Conservation (phyloP, 805 yeast species). For the Candida rishiriensis region DNA sequence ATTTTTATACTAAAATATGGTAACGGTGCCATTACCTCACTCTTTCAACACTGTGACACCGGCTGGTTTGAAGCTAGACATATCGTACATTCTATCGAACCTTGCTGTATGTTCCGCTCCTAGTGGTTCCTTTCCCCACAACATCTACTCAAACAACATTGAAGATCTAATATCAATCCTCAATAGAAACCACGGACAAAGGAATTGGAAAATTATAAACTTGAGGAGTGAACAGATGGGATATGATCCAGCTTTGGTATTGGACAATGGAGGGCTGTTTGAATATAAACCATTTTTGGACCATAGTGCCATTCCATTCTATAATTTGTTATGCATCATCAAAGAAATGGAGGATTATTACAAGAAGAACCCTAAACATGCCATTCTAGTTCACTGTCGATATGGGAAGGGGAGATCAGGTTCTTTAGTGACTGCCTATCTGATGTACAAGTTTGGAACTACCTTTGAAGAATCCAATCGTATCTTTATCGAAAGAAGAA, state of each 20-base stretch:
- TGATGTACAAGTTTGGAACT: conserved; percentile 44
- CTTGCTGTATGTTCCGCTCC: too few species aligned
- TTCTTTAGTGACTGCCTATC: conserved; percentile 61
- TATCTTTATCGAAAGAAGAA: conserved; percentile 52
- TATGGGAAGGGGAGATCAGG: conserved; percentile 95
- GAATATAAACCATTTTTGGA: conserved; percentile 61
- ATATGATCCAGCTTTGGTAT: conserved; percentile 26
- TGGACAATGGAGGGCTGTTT: conserved; percentile 36
- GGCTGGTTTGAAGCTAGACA: too few species aligned
- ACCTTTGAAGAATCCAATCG: conserved; percentile 43
- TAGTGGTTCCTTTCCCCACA: too few species aligned
- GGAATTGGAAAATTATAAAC: conserved; percentile 71
- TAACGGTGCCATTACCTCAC: too few species aligned
- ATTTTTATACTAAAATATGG: too few species aligned
- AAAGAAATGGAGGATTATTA: conserved; percentile 44
- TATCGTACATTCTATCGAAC: too few species aligned
- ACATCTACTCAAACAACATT: conserved; percentile 34
- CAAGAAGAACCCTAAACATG: conserved; percentile 26
- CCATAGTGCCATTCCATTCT: conserved; percentile 70
- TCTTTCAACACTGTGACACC: too few species aligned
- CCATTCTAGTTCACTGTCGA: conserved; percentile 76
- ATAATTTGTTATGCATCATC: conserved; percentile 40
- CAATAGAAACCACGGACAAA: conserved; percentile 38
- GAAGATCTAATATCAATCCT: conserved; percentile 47
- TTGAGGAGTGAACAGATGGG: conserved; percentile 55